Base-by-base conservation (phyloP, 176 grass and related monocot species). In the Canna indica region DNA sequence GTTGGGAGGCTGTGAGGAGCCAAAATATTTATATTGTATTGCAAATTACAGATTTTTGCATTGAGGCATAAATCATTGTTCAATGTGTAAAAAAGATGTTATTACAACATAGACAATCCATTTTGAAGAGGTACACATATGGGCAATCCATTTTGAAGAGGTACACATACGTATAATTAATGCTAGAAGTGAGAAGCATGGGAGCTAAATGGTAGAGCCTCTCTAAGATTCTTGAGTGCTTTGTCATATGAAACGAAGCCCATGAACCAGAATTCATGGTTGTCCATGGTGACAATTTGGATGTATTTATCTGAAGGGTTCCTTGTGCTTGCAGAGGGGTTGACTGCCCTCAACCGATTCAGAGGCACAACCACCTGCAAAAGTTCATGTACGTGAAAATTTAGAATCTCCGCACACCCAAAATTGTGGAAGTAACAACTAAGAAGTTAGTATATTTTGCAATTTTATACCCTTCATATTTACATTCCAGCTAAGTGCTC, bases 241-340 rank as follows among this genome's bases (percentile, higher is more conserved):
- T 24, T 68, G 15, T 67, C 63, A n/a, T 38, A 39, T 39, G 63
- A 67, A 18, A 67, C 31, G 9, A 38, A 67, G 5, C 34, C 63
- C 16, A 67, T 41, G 63, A 36, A 67, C 65, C 38, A 69, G 39
- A 69, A 47, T 7, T 69, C 66, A 45, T 69, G 66, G n/a, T 69
- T 69, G 36, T 47, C 41, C 13, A 18, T 17, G n/a, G 39, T 17
- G 12, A 69, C 13, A 6, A 68, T 68, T n/a, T 68, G 66, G 14
- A 68, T 30, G 39, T 29, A 45, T 16, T 25, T 68, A 9, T 68
- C 12, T 5, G 8, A 14, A 17, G 12, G 14, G 25, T 69, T 69
- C 66, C 24, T 29, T 27, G 41, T 16, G 39, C 28, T 28, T 14
- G 10, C 24, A 29, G 66, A 47, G 39, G 38, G 36, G 46, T 69